A percentile compares a stretch with the other conserved stretches of the same genome.
These are phyloP conservation scores for Hibiscus trionum DNA, from an alignment of 345 rosid species.

Conservation along the genomic window DNA sequence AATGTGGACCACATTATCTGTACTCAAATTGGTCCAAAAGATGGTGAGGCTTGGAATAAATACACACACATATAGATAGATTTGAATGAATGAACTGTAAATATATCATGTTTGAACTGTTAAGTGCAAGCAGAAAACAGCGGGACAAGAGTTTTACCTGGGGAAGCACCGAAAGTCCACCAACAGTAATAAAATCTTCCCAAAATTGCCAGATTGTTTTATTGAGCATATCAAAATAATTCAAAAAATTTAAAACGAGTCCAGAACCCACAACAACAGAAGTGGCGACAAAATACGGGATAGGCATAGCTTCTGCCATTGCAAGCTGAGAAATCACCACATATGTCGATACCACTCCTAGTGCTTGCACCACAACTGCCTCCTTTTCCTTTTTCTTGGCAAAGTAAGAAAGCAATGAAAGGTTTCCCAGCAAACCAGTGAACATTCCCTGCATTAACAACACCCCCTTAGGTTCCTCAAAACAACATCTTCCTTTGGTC, in stretches of 20 bases:
- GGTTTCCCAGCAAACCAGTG: conserved; percentile 81
- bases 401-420: conserved; percentile 80
- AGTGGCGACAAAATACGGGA: conserved; percentile 40
- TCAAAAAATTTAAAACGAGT: conserved; percentile 48
- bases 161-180: conserved; percentile 74
- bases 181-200: conserved; percentile 81
- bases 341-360: conserved; percentile 60
- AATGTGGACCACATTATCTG: conserved; percentile 97
- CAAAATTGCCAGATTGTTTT: conserved; percentile 53
- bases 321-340: conserved; percentile 75
- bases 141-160: conserved; percentile 38
- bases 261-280: conserved; percentile 53
- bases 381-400: conserved; percentile 77
- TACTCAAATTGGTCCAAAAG: conserved; percentile 3
- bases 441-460: conserved; percentile 67
- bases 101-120: neutral
- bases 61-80: neutral
- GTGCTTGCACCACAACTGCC: conserved; percentile 68
- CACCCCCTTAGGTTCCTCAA: conserved; percentile 2
- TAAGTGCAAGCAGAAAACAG: neutral
- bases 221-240: conserved; percentile 47
- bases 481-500: neutral
- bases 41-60: neutral
- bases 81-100: neutral
- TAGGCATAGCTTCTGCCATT: conserved; percentile 79